These are phyloP conservation scores for Boletales sp. DNA, from an alignment of 768 basidiomycete species.

Conservation along the genomic window DNA sequence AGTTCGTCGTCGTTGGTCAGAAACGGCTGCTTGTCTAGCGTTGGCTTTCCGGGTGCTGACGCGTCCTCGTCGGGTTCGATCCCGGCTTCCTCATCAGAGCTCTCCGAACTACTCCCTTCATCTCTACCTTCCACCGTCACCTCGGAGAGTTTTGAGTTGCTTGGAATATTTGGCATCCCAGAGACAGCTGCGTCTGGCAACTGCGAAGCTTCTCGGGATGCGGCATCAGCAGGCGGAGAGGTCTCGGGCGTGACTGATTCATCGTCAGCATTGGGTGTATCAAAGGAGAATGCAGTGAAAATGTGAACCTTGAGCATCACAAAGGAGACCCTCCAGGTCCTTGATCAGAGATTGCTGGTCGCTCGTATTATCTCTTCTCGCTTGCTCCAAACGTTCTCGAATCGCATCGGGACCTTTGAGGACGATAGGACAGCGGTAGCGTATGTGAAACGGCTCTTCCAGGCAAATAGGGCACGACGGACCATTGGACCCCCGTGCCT, in stretches of 20 bases:
- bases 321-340: conserved; percentile 37
- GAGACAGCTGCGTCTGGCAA: conserved; percentile 2
- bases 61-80: conserved; percentile 11
- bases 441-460: conserved; percentile 42
- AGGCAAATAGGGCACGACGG: conserved; percentile 45
- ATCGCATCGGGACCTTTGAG: conserved; percentile 41
- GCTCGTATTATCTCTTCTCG: conserved; percentile 27
- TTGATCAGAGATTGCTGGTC: conserved; percentile 33
- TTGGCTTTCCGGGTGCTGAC: not conserved
- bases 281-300: not conserved
- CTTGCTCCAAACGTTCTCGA: conserved; percentile 42
- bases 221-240: not conserved
- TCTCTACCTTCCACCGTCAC: conserved; percentile 34
- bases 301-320: conserved; percentile 26
- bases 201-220: not conserved
- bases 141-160: conserved; percentile 33
- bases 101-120: conserved; percentile 41
- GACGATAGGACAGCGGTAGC: conserved; percentile 48
- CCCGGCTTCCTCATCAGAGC: conserved; percentile 25
- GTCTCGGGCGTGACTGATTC: conserved; percentile 1
- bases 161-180: conserved; percentile 23
- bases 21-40: not conserved
- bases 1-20: conserved; percentile 23
- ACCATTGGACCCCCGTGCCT: conserved; percentile 1
- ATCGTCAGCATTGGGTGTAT: conserved; percentile 9